A percentile compares a stretch with the other conserved stretches of the same genome.
Conservation (phyloP, 176 grass and related monocot species). For the Avena atlantica region DNA sequence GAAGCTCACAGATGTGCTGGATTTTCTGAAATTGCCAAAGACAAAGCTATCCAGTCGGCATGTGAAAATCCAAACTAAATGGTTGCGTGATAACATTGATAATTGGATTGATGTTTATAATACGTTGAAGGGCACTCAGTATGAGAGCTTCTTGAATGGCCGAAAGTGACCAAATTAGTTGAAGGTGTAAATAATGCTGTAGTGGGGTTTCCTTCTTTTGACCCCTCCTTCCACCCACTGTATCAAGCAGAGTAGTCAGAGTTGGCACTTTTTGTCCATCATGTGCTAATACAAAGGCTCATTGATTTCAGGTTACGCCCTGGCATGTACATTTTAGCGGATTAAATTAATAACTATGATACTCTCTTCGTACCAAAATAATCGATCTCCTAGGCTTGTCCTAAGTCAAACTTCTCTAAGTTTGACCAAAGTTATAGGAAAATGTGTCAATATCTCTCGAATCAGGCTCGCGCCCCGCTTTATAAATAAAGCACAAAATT, state of each 20-base stretch:
- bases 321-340: constrained; percentile 27
- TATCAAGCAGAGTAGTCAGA: constrained; percentile 34
- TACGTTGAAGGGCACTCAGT: constrained; percentile 71
- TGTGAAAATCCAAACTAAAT: constrained; percentile 89
- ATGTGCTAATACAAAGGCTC: constrained; percentile 30
- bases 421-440: no score
- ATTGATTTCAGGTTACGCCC: constrained; percentile 8
- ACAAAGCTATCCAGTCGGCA: constrained; percentile 72
- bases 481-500: no score
- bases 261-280: constrained; percentile 34
- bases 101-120: constrained; percentile 79
- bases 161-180: constrained; percentile 50
- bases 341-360: constrained; percentile 39
- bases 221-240: neutral
- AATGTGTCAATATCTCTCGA: no score
- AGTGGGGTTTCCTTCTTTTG: constrained; percentile 43
- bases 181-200: constrained; percentile 48
- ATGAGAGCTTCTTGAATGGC: constrained; percentile 67
- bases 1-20: constrained; percentile 80
- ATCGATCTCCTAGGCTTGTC: no score
- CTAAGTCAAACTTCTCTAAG: no score
- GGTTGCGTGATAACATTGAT: constrained; percentile 64
- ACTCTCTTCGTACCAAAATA: neutral
- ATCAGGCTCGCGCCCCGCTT: no score
- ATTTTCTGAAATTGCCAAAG: constrained; percentile 82